phyloP scores from a whole-genome alignment of 2,329 filamentous ascomycete species.

The Ceratocystis huliohia region DNA sequence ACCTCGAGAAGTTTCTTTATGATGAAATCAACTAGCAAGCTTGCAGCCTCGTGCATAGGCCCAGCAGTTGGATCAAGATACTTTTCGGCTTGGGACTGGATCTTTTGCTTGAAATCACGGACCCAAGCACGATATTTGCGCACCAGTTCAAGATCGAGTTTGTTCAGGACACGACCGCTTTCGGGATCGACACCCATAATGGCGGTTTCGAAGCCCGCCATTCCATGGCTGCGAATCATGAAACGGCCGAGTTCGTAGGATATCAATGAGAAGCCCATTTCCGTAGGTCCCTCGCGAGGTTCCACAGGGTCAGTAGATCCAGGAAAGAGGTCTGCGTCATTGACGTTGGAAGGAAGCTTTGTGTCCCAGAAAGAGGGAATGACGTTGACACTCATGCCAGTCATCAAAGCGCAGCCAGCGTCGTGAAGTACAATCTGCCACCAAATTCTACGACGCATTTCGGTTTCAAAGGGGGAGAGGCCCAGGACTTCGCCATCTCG shows the following conservation, averaged over 20 bases:
- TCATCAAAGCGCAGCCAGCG: constrained; percentile 43
- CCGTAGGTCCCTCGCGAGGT: constrained; percentile 44
- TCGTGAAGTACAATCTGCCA: constrained; percentile 51
- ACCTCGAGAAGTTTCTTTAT: constrained; percentile 39
- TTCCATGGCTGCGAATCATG: constrained; percentile 33
- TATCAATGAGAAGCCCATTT: constrained; percentile 46
- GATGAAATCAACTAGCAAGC: constrained; percentile 36
- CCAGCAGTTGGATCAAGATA: constrained; percentile 42
- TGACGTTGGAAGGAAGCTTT: constrained; percentile 43
- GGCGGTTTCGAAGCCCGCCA: constrained; percentile 38
- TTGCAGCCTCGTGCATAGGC: constrained; percentile 39
- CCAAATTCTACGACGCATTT: constrained; percentile 57
- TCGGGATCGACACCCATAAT: constrained; percentile 35
- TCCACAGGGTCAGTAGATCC: constrained; percentile 39
- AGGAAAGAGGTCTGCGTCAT: constrained; percentile 46
- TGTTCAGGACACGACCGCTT: constrained; percentile 23
- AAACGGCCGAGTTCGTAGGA: constrained; percentile 39
- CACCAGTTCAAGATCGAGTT: constrained; percentile 27
- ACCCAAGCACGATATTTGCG: constrained; percentile 34
- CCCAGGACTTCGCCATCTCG: constrained; percentile 45
- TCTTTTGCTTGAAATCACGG: constrained; percentile 32
- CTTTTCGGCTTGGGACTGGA: constrained; percentile 36
- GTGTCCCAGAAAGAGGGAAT: constrained; percentile 44
- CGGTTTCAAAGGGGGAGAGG: constrained; percentile 49
- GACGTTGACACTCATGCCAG: constrained; percentile 42